A percentile compares a stretch with the other conserved stretches of the same genome.
Evolutionary conservation across 169 alveolate species (phyloP).

Genomic region (Pseudocohnilembus persalinus): DNA sequence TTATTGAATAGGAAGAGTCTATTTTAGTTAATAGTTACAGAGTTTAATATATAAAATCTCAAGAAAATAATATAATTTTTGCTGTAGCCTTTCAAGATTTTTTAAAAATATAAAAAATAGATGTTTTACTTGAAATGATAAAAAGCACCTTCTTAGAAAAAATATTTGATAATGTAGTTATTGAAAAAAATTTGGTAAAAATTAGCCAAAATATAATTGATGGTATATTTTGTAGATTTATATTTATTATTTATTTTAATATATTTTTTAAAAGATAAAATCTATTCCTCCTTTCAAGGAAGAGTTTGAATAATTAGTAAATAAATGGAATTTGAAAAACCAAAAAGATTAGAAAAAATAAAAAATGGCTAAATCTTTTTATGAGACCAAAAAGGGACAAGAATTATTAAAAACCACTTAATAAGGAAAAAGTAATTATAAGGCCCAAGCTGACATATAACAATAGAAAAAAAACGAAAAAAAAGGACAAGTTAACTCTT

Average conservation of each 20-base stretch:
- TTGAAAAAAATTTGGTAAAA: slow-evolving; percentile 45
- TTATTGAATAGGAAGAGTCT: slow-evolving; percentile 12
- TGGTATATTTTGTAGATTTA: background rate
- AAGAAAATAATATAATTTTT: background rate
- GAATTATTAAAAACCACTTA: slow-evolving; percentile 26
- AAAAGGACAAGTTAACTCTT: slow-evolving; percentile 21
- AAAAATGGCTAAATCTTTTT: slow-evolving; percentile 38
- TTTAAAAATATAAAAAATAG: slow-evolving; percentile 51
- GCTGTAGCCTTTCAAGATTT: background rate
- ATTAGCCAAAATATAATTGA: background rate
- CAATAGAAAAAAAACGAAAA: slow-evolving; percentile 12
- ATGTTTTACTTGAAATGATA: slow-evolving; percentile 64
- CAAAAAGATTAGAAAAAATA: slow-evolving; percentile 42
- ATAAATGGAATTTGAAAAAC: slow-evolving; percentile 64
- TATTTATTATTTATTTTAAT: too few species aligned
- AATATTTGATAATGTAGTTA: slow-evolving; percentile 44
- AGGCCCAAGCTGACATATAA: background rate
- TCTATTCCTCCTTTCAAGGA: slow-evolving; percentile 61
- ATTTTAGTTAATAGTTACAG: slow-evolving; percentile 25
- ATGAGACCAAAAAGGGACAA: slow-evolving; percentile 47
- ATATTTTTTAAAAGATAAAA: too few species aligned
- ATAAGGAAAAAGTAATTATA: background rate
- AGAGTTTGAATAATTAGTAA: slow-evolving; percentile 46
- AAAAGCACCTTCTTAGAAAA: slow-evolving; percentile 53
- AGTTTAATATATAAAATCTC: slow-evolving; percentile 31